Evolutionary conservation across 768 basidiomycete species (phyloP).

Genomic region (Dacryopinax primogenitus): DNA sequence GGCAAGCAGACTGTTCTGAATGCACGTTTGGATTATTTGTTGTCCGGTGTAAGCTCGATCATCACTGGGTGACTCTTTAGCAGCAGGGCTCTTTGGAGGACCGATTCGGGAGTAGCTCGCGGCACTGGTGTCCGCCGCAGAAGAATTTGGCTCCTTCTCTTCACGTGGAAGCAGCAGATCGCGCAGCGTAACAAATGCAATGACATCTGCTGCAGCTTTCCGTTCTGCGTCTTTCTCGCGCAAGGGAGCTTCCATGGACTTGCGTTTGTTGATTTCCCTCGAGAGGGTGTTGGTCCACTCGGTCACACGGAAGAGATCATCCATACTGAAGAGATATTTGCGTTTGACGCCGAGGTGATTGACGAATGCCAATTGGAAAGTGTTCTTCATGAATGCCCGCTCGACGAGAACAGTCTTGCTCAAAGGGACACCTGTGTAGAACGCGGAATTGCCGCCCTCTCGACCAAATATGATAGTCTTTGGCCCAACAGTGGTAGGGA

Average conservation of each 20-base stretch:
- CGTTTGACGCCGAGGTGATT: conserved; percentile 46
- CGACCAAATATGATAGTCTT: conserved; percentile 76
- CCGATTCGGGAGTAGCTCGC: conserved; percentile 15
- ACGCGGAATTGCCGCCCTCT: conserved; percentile 67
- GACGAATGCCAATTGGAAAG: conserved; percentile 78
- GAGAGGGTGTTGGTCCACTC: conserved; percentile 60
- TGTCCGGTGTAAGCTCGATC: conserved; percentile 22
- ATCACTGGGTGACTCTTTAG: background rate
- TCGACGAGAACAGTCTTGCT: conserved; percentile 70
- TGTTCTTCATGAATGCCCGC: conserved; percentile 91
- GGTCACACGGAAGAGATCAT: conserved; percentile 60
- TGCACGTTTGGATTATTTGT: conserved; percentile 28
- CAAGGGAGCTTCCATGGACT: background rate
- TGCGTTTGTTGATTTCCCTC: conserved; percentile 26
- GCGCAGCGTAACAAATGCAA: conserved; percentile 72
- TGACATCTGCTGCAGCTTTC: conserved; percentile 35
- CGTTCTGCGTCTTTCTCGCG: conserved; percentile 9
- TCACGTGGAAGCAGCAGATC: conserved; percentile 53
- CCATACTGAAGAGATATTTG: conserved; percentile 90
- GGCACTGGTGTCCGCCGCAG: conserved; percentile 14
- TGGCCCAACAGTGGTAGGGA: conserved; percentile 67
- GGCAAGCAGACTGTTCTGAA: conserved; percentile 33
- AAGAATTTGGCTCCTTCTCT: conserved; percentile 13
- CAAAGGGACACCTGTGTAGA: conserved; percentile 69
- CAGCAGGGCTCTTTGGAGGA: background rate